phyloP scores from a whole-genome alignment of 805 yeast species.

The Yarrowia sp. region DNA sequence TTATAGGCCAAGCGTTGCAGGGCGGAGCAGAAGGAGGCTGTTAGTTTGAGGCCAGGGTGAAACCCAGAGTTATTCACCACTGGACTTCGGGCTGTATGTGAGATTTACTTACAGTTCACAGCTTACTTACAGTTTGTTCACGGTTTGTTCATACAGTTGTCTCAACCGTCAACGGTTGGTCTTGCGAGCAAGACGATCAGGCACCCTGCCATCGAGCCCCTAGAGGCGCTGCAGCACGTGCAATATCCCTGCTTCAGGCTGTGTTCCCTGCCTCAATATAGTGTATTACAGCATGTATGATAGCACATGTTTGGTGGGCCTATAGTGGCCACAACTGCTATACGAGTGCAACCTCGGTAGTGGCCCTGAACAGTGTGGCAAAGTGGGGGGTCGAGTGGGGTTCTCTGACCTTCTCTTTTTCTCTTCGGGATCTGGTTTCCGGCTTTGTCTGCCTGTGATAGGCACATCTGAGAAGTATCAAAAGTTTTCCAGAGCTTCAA shows the following conservation, averaged over 20 bases:
- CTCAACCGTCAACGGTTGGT: constrained; percentile 12
- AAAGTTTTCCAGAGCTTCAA: neutral
- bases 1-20: neutral
- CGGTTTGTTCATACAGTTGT: neutral
- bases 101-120: neutral
- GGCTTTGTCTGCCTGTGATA: constrained; percentile 5
- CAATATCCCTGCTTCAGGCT: neutral
- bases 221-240: constrained; percentile 14
- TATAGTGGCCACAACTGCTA: no score
- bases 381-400: constrained; percentile 4
- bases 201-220: neutral
- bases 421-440: neutral
- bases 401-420: neutral
- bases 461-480: constrained; percentile 6
- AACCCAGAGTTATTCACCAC: neutral
- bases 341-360: neutral
- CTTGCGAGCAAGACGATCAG: constrained; percentile 29
- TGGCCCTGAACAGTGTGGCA: constrained; percentile 13
- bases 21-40: neutral
- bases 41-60: neutral
- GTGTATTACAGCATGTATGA: neutral
- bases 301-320: neutral
- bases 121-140: no score
- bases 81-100: no score
- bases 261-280: neutral